phyloP scores from a whole-genome alignment of 2,329 filamentous ascomycete species.

The Aureobasidium sp. region DNA sequence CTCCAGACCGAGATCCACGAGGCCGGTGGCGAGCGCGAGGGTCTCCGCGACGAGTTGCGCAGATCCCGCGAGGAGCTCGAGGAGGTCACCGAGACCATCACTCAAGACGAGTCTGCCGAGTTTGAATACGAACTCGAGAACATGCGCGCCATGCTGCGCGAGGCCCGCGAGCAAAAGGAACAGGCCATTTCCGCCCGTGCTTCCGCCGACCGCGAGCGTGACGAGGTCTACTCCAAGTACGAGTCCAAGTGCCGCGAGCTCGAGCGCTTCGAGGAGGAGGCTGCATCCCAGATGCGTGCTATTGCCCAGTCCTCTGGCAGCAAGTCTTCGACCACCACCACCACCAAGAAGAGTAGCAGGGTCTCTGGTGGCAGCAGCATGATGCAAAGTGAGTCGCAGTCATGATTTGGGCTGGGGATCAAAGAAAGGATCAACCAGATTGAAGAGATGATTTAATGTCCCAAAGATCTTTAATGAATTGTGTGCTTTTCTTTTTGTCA shows the following conservation, averaged over 20 bases:
- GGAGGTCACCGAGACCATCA: slow-evolving; percentile 22
- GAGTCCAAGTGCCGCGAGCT: slow-evolving; percentile 23
- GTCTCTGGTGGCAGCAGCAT: neutral
- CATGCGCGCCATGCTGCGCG: slow-evolving; percentile 21
- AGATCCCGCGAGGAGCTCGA: slow-evolving; percentile 21
- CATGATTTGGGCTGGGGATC: neutral
- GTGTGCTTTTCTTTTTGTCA: neutral
- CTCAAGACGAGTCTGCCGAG: slow-evolving; percentile 19
- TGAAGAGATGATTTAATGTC: neutral
- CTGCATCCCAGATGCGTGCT: neutral
- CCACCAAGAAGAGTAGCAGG: slow-evolving; percentile 9
- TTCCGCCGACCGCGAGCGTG: slow-evolving; percentile 21
- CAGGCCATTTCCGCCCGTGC: slow-evolving; percentile 23
- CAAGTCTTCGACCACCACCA: neutral
- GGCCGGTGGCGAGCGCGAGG: slow-evolving; percentile 19
- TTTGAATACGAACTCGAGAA: slow-evolving; percentile 24
- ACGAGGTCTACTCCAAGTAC: slow-evolving; percentile 19
- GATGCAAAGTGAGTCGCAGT: neutral
- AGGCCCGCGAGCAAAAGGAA: slow-evolving; percentile 25
- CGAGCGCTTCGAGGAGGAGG: slow-evolving; percentile 19
- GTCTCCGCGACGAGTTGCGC: slow-evolving; percentile 20
- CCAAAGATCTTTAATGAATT: neutral
- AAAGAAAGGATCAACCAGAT: neutral
- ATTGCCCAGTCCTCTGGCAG: neutral
- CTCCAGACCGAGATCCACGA: slow-evolving; percentile 20